Conservation (phyloP, 2,329 filamentous ascomycete genomes). For the Penicillium expansum region DNA sequence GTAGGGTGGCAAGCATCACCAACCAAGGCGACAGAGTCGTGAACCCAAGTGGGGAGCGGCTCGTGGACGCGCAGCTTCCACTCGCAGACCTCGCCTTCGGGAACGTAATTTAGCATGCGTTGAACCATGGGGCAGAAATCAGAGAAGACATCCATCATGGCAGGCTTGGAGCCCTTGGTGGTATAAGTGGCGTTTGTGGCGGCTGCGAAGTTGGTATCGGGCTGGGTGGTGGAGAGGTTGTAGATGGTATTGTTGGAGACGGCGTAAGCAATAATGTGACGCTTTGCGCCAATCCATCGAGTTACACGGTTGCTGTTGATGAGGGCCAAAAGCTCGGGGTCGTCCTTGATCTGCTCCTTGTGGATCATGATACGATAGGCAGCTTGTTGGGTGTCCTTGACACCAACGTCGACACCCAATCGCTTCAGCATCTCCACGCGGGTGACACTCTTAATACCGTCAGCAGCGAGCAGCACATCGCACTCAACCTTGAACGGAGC, state of each 20-base stretch:
- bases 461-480: slow-evolving; percentile 54
- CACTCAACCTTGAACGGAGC: slow-evolving; percentile 49
- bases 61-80: slow-evolving; percentile 64
- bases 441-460: slow-evolving; percentile 54
- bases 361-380: slow-evolving; percentile 57
- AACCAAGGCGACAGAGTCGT: slow-evolving; percentile 52
- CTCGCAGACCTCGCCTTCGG: slow-evolving; percentile 64
- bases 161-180: slow-evolving; percentile 58
- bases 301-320: slow-evolving; percentile 58
- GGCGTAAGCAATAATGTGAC: slow-evolving; percentile 67
- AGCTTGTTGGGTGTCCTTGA: slow-evolving; percentile 52
- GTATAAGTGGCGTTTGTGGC: slow-evolving; percentile 62
- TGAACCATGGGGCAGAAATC: slow-evolving; percentile 62
- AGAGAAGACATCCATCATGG: slow-evolving; percentile 59
- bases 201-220: slow-evolving; percentile 58
- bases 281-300: slow-evolving; percentile 64
- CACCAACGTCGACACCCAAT: slow-evolving; percentile 39
- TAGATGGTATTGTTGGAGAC: slow-evolving; percentile 63
- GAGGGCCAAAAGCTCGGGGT: slow-evolving; percentile 55
- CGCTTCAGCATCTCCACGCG: slow-evolving; percentile 44
- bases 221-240: slow-evolving; percentile 63
- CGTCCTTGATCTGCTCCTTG: slow-evolving; percentile 44
- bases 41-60: slow-evolving; percentile 61
- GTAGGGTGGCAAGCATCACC: slow-evolving; percentile 64
- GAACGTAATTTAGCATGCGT: slow-evolving; percentile 60